Percentiles rank a stretch among this genome's conserved stretches.
These are phyloP conservation scores for Puccinia polysora DNA, from an alignment of 1,284 basidiomycete genomes.

Conservation along the genomic window DNA sequence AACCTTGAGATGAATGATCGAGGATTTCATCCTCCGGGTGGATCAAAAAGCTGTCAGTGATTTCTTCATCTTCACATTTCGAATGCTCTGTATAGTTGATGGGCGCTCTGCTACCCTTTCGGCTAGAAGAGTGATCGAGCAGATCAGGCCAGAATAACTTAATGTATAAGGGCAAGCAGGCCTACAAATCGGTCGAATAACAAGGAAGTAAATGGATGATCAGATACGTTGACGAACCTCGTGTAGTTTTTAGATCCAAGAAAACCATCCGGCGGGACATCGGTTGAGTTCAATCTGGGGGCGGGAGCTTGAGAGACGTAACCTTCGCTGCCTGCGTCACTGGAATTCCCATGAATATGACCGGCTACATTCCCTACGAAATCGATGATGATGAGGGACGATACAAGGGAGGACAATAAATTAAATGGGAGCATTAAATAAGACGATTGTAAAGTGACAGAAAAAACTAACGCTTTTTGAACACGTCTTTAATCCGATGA, in stretches of 20 bases:
- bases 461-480: not conserved
- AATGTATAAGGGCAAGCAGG: not conserved
- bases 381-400: too few species aligned
- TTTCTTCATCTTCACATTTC: slow-evolving; percentile 14
- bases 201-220: not conserved
- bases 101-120: not conserved
- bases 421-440: not conserved
- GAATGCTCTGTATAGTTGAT: not conserved
- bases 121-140: not conserved
- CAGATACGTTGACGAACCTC: not conserved
- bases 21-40: slow-evolving; percentile 4
- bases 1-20: too few species aligned
- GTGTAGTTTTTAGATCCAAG: not conserved
- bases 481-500: not conserved
- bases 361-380: too few species aligned
- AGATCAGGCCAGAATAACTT: not conserved
- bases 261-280: not conserved
- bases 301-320: slow-evolving; percentile 9
- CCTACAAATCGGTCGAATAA: too few species aligned
- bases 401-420: not conserved
- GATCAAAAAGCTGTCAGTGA: not conserved
- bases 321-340: slow-evolving; percentile 10
- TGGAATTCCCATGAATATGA: slow-evolving; percentile 12
- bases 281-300: not conserved
- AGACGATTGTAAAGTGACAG: not conserved